Evolutionary conservation across 768 basidiomycete genomes (phyloP), one percentile per base, ranked within the genome.

Genomic region (Podaxis pistillaris): DNA sequence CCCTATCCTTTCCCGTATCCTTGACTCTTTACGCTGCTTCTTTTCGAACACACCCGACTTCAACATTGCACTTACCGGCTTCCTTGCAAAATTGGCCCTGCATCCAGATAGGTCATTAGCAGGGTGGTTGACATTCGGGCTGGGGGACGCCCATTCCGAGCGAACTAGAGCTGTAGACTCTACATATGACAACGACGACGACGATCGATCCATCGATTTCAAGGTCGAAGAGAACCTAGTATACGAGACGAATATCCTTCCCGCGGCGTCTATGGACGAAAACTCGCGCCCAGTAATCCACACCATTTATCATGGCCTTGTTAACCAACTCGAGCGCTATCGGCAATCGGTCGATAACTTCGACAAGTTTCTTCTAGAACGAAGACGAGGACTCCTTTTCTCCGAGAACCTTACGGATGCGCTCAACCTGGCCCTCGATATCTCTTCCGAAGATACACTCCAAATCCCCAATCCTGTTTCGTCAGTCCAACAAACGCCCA

Each of bases 331-430:
- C 8, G 90, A 94, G 68, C 80, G 83, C 50, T 95, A 95, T 75
- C 88, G 94, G 6, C 79, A 83, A 44, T 71, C 81, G 19, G 87
- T 96, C 30, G 82, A 88, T 22, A 78, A 88, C 51, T 97, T 98
- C 70, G 94, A 98, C 76, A 84, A 83, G 69, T 92, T 86, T 69
- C 83, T 98, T 2, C 73, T 86, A 1, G 93, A 98, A 74, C 84
- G 96, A 38, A 84, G 96, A 17, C 90, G 90, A 70, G 96, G 95
- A 1, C 80, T 98, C 8, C 75, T 96, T 17, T 97, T 96, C 73
- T 90, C 90, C 3, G 95, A 97, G 75, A 95, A 95, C 71, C 77
- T 97, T 38, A 91, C 88, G 6, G 96, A 98, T 68, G 96, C 96
- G 3, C 78, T 98, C 62, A 89, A 82, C 50, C 77, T 94, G 51